Conservation (phyloP, 352 stramenopile species). For the Pythium dissotocum region DNA sequence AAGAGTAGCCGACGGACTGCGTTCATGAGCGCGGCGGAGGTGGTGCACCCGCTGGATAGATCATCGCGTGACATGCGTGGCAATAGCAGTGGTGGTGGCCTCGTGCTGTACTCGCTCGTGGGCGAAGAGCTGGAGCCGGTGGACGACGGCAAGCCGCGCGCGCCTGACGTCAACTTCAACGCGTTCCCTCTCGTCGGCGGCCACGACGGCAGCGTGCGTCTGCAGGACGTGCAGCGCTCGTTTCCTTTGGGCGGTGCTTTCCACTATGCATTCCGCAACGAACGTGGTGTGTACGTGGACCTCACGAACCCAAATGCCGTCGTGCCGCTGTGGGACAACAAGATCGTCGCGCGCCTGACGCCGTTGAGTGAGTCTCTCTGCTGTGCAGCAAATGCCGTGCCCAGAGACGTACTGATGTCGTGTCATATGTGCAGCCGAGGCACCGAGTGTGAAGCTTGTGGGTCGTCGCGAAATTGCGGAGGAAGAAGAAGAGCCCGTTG, state of each 20-base stretch:
- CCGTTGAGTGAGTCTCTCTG: slow-evolving; percentile 35
- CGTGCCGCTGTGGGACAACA: slow-evolving; percentile 64
- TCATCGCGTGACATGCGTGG: slow-evolving; percentile 9
- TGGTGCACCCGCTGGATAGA: slow-evolving; percentile 28
- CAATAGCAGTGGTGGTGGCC: slow-evolving; percentile 12
- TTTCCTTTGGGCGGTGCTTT: slow-evolving; percentile 71
- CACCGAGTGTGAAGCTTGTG: slow-evolving; percentile 49
- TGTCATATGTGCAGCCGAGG: slow-evolving; percentile 29
- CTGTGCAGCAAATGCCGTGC: slow-evolving; percentile 20
- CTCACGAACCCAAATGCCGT: slow-evolving; percentile 66
- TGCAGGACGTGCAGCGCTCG: slow-evolving; percentile 61
- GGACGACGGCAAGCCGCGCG: slow-evolving; percentile 43
- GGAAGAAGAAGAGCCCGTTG: neutral
- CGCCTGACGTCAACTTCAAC: slow-evolving; percentile 69
- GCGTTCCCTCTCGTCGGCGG: slow-evolving; percentile 52
- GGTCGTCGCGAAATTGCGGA: slow-evolving; percentile 25
- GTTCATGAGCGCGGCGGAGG: slow-evolving; percentile 27
- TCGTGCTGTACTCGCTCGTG: slow-evolving; percentile 73
- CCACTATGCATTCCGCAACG: slow-evolving; percentile 80
- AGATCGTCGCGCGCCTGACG: slow-evolving; percentile 70
- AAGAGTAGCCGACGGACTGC: neutral
- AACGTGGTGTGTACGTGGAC: slow-evolving; percentile 66
- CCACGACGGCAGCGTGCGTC: slow-evolving; percentile 29
- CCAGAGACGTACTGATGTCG: neutral
- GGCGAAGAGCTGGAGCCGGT: slow-evolving; percentile 57